Evolutionary conservation across 345 rosid genomes (phyloP).

Genomic region (Populus pruinosa): DNA sequence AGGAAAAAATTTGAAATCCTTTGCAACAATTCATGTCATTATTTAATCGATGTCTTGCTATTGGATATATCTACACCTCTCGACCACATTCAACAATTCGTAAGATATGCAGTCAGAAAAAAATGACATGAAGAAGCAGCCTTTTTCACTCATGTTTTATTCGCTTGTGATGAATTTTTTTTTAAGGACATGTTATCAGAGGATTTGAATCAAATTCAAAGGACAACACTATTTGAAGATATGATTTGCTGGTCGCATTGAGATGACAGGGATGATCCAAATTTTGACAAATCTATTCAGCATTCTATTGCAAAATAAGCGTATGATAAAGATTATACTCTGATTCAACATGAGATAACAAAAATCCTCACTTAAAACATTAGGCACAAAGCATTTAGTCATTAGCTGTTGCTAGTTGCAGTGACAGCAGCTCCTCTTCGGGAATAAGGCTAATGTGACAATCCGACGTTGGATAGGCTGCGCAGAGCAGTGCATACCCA

Average conservation of each 20-base stretch:
- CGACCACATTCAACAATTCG: too few species aligned
- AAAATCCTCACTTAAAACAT: not conserved
- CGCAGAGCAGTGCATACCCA: conserved; percentile 81
- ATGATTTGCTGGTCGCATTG: not conserved
- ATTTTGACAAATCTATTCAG: conserved; percentile 1
- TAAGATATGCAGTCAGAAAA: too few species aligned
- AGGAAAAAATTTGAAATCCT: too few species aligned
- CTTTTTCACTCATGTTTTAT: too few species aligned
- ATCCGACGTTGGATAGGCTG: conserved; percentile 75
- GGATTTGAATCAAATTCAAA: not conserved
- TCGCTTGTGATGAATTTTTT: too few species aligned
- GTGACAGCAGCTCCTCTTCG: conserved; percentile 78
- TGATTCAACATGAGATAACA: not conserved
- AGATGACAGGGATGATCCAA: not conserved
- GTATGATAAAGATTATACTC: not conserved
- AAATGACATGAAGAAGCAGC: too few species aligned
- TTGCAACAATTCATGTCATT: too few species aligned
- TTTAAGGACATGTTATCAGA: not conserved
- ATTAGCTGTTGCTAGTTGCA: conserved; percentile 86
- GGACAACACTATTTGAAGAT: not conserved
- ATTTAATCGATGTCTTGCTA: too few species aligned
- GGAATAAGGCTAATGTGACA: conserved; percentile 81
- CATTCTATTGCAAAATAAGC: not conserved
- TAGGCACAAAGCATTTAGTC: conserved; percentile 36
- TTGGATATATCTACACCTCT: too few species aligned